phyloP scores from a whole-genome alignment of 2,329 filamentous ascomycete species.

The Stagonosporopsis chrysanthemi region DNA sequence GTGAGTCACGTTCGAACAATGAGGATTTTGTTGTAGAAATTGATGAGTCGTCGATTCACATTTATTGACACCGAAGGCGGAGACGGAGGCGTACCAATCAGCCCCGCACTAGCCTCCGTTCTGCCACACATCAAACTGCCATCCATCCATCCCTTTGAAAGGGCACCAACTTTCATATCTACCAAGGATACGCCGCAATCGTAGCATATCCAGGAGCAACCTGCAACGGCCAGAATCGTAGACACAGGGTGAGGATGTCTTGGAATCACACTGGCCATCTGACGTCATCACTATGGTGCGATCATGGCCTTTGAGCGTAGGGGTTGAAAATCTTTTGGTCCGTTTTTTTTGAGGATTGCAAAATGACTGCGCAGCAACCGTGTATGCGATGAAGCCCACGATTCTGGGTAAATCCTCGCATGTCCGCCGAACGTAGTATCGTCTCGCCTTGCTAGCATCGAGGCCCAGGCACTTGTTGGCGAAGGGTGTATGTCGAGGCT shows the following conservation, averaged over 20 bases:
- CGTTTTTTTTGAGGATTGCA: background rate
- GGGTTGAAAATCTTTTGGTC: background rate
- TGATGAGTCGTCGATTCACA: conserved; percentile 24
- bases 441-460: background rate
- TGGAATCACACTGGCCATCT: background rate
- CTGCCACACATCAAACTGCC: conserved; percentile 12
- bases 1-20: conserved; percentile 19
- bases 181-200: background rate
- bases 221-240: background rate
- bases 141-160: conserved; percentile 1
- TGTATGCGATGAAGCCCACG: background rate
- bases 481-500: background rate
- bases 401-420: background rate
- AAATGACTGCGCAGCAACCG: too few species aligned
- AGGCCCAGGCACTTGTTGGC: background rate
- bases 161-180: conserved; percentile 1
- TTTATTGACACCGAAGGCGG: conserved; percentile 28
- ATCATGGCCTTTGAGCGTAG: background rate
- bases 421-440: background rate
- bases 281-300: conserved; percentile 14
- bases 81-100: conserved; percentile 22
- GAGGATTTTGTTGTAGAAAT: conserved; percentile 10
- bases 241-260: background rate
- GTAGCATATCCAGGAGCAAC: background rate
- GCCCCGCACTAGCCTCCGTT: conserved; percentile 21